Evolutionary conservation across 2,329 filamentous ascomycete species (phyloP).

Genomic region (Calonectria fujianensis): DNA sequence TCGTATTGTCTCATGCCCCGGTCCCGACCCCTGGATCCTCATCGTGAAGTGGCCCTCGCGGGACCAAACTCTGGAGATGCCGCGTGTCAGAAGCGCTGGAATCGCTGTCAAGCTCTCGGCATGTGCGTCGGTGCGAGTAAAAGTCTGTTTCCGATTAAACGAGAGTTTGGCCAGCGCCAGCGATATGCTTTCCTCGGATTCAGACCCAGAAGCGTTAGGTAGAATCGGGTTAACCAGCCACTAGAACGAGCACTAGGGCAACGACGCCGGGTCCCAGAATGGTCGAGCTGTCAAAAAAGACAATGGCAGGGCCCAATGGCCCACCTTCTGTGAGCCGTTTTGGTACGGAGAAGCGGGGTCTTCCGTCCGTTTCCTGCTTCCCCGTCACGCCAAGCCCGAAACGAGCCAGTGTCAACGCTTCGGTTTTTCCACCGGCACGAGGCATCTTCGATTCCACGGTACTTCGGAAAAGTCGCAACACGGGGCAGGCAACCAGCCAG

Average conservation of each 20-base stretch:
- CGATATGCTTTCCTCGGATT: conserved; percentile 21
- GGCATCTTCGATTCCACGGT: conserved; percentile 31
- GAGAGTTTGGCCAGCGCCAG: conserved; percentile 3
- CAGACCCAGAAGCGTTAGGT: neutral
- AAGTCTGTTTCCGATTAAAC: conserved; percentile 24
- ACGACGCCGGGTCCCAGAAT: neutral
- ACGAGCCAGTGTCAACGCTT: conserved; percentile 30
- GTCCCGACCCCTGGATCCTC: conserved; percentile 18
- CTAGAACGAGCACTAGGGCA: neutral
- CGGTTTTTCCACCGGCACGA: conserved; percentile 28
- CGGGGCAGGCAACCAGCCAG: conserved; percentile 27
- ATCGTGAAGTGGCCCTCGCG: conserved; percentile 16
- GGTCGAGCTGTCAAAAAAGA: conserved; percentile 39
- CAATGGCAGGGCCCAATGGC: conserved; percentile 13
- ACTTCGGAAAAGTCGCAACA: conserved; percentile 24
- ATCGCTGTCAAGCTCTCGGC: neutral
- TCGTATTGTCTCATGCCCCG: conserved; percentile 35
- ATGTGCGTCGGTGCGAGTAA: neutral
- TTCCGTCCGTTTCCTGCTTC: conserved; percentile 42
- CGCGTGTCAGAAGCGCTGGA: conserved; percentile 18
- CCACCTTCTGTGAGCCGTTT: conserved; percentile 43
- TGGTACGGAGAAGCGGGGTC: conserved; percentile 43
- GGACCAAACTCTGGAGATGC: conserved; percentile 16
- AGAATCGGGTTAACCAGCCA: conserved; percentile 6
- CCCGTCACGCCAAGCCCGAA: conserved; percentile 36